A percentile compares a stretch with the other conserved stretches of the same genome.
These are phyloP conservation scores for Fagopyrum tataricum DNA, from an alignment of 148 eudicot species.

Conservation along the genomic window DNA sequence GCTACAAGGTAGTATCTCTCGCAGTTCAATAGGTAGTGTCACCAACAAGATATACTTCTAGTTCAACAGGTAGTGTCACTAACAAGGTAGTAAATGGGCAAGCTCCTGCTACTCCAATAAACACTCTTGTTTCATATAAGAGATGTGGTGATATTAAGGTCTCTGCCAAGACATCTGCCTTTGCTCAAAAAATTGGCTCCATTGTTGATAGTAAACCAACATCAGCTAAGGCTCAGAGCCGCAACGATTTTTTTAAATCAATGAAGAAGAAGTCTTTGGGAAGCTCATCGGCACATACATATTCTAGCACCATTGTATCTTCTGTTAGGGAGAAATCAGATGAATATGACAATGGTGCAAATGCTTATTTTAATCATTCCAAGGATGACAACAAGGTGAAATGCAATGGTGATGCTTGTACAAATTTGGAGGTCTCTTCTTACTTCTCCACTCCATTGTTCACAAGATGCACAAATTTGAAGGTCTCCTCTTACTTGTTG, in stretches of 20 bases:
- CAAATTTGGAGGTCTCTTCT: no score
- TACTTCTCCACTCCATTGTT: no score
- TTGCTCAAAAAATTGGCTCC: conserved; percentile 26
- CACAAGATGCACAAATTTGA: no score
- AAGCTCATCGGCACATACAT: conserved; percentile 19
- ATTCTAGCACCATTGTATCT: conserved; percentile 27
- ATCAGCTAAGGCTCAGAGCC: conserved; percentile 55
- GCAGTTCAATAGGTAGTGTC: no score
- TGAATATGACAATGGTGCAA: conserved; percentile 26
- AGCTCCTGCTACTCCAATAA: conserved; percentile 23
- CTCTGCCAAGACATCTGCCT: conserved; percentile 20
- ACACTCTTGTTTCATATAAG: conserved; percentile 31
- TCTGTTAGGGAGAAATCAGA: conserved; percentile 27
- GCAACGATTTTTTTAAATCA: conserved; percentile 83
- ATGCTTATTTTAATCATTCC: conserved; percentile 19
- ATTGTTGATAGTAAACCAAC: conserved; percentile 49
- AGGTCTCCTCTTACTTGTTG: no score
- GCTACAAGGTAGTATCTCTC: no score
- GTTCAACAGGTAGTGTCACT: conserved; percentile 26
- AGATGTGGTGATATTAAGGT: conserved; percentile 32
- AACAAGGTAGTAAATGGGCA: conserved; percentile 34
- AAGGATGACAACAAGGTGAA: conserved; percentile 34
- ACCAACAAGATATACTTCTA: conserved; percentile 36
- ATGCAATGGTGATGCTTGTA: conserved; percentile 34
- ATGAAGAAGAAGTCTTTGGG: no score